These are phyloP conservation scores for Epithemia pelagica DNA, from an alignment of 108 stramenopile species.

Conservation along the genomic window DNA sequence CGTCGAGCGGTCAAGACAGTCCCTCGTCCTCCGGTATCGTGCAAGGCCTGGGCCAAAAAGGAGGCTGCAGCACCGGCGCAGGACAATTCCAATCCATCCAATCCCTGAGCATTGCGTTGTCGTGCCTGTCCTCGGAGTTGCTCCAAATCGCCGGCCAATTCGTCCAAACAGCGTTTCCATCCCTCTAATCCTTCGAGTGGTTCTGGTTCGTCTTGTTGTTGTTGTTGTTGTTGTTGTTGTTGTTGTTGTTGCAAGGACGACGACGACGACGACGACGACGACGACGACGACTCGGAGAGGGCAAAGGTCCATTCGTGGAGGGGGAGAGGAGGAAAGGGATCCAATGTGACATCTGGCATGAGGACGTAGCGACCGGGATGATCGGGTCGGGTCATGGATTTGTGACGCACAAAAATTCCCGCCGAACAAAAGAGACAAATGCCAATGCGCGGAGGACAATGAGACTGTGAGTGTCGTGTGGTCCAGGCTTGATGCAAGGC, in stretches of 20 bases:
- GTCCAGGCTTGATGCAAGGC: slow-evolving; percentile 13
- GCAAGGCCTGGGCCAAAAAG: slow-evolving; percentile 59
- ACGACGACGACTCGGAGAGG: too few species aligned
- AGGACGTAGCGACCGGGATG: slow-evolving; percentile 18
- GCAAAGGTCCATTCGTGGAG: slow-evolving; percentile 48
- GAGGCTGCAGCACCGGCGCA: slow-evolving; percentile 76
- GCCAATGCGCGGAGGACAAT: slow-evolving; percentile 22
- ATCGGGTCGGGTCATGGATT: too few species aligned
- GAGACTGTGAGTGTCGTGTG: too few species aligned
- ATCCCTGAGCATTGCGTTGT: slow-evolving; percentile 6
- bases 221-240: too few species aligned
- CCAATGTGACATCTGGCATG: slow-evolving; percentile 67
- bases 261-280: too few species aligned
- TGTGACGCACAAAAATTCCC: slow-evolving; percentile 45
- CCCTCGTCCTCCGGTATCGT: slow-evolving; percentile 66
- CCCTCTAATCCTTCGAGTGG: slow-evolving; percentile 19
- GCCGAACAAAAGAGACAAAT: slow-evolving; percentile 36
- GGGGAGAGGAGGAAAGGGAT: slow-evolving; percentile 70
- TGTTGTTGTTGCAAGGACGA: too few species aligned
- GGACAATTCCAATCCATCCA: slow-evolving; percentile 21
- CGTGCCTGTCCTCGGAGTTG: slow-evolving; percentile 5
- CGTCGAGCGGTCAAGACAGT: slow-evolving; percentile 56
- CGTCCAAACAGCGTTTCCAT: slow-evolving; percentile 10
- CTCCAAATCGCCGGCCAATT: slow-evolving; percentile 7
- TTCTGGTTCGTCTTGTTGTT: too few species aligned